A percentile compares a stretch with the other conserved stretches of the same genome.
Conservation (phyloP, 345 rosid species). For the Streptanthus diversifolius region DNA sequence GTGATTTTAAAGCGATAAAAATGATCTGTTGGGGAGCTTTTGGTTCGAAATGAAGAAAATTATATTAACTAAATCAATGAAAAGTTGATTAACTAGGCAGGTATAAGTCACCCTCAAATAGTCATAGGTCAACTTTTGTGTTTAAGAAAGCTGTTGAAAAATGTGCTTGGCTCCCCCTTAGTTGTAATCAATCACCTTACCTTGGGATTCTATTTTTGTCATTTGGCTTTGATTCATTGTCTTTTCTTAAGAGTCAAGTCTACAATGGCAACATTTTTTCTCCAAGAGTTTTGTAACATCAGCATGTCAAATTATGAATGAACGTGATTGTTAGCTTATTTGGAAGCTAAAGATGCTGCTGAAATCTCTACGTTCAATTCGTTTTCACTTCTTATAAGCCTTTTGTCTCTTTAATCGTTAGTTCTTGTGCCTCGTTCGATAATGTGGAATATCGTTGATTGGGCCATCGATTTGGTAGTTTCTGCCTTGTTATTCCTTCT, state of each 20-base stretch:
- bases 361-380: not conserved
- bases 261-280: not conserved
- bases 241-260: conserved; percentile 2
- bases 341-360: not conserved
- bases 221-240: conserved; percentile 6
- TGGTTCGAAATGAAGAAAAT: not conserved
- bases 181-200: conserved; percentile 13
- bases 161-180: not conserved
- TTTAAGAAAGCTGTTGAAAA: conserved; percentile 1
- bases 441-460: not conserved
- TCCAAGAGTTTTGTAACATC: conserved; percentile 12
- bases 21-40: not conserved
- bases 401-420: not conserved
- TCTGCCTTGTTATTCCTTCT: not conserved
- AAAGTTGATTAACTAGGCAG: not conserved
- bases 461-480: not conserved
- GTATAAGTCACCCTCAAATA: conserved; percentile 1
- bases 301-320: not conserved
- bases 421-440: not conserved
- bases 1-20: not conserved
- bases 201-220: conserved; percentile 23
- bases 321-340: conserved; percentile 4
- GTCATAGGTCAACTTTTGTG: not conserved
- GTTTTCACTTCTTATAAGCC: not conserved
- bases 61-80: not conserved